Evolutionary conservation across 495 filamentous ascomycete species (phyloP), one percentile per base, ranked within the genome.

Genomic region (Penicillium roqueforti): DNA sequence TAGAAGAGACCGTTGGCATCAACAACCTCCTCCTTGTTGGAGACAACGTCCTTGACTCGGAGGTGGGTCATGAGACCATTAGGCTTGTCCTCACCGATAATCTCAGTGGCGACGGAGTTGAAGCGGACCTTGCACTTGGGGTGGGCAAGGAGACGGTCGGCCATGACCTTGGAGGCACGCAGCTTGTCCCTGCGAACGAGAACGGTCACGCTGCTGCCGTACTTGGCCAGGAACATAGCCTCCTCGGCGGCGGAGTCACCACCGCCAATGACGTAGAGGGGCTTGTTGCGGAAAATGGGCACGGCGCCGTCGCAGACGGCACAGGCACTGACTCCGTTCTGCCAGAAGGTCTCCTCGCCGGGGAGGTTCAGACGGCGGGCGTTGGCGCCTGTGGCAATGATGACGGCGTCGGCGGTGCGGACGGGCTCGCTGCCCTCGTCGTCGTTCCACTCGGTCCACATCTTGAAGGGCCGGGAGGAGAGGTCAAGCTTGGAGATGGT

Each of bases 161-260:
- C 92, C 88, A 97, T 99, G 54, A 91, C 88, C 71, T 85, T 90
- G 67, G 84, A 87, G 42, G 93, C 93, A 51, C 93, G 81, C 51
- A 99, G 79, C 71, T 84, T 80, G 62, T 95, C 91, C 57, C 77
- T 83, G 54, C 93, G 85, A 56, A 99, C 93, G 44, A 99, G 80
- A 6, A 99, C 92, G 16, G 88, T 95, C 38, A 99, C 92, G 67
- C 90, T 84, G 73, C 83, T 88, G 46, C 92, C 93, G 76, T 99
- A 97, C 80, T 97, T 99, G 49, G 93, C 92, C 62, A 99, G 73
- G 76, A 97, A 99, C 66, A 96, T 87, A 45, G 91, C 90, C 80
- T 99, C 95, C 73, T 99, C 93, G 23, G 95, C 93, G 23, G 93
- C 93, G 8, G 91, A 96, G 72, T 99, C 93, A 61, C 93, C 93